Percentiles rank a stretch among this genome's conserved stretches.
Conservation (phyloP, 1,139 yeast genomes). For the Suhomyces terraborum region DNA sequence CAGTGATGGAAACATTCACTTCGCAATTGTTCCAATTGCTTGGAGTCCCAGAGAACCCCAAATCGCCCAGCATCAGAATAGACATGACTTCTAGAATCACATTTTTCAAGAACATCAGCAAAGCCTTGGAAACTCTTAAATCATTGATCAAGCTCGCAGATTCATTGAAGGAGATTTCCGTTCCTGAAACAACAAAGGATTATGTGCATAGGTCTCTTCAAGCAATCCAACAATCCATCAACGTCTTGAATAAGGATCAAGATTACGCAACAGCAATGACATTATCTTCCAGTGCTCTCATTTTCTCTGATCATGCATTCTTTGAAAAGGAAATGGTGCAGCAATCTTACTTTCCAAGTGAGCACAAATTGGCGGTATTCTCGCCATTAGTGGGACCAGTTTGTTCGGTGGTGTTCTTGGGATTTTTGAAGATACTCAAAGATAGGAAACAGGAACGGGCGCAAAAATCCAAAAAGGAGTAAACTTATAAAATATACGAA, state of each 20-base stretch:
- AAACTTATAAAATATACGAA: constrained; percentile 1
- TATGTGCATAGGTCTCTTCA: constrained; percentile 47
- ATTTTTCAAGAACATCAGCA: constrained; percentile 53
- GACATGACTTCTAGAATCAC: constrained; percentile 66
- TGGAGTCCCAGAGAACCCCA: constrained; percentile 61
- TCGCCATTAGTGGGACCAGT: constrained; percentile 88
- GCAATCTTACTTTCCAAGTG: constrained; percentile 92
- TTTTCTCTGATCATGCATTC: constrained; percentile 72
- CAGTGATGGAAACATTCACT: constrained; percentile 68
- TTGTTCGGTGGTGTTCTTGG: constrained; percentile 64
- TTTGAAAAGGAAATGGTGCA: constrained; percentile 95
- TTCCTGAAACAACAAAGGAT: constrained; percentile 64
- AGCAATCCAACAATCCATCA: constrained; percentile 37
- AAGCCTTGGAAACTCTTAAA: constrained; percentile 57
- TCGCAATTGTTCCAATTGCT: constrained; percentile 72
- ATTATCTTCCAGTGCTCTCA: constrained; percentile 56
- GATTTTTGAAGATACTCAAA: constrained; percentile 42
- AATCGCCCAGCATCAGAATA: constrained; percentile 60
- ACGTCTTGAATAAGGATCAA: constrained; percentile 26
- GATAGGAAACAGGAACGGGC: constrained; percentile 23
- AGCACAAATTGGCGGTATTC: constrained; percentile 91
- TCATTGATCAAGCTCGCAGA: constrained; percentile 70
- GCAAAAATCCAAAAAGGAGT: constrained; percentile 7
- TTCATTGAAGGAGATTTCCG: constrained; percentile 74
- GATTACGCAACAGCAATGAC: constrained; percentile 50